Evolutionary conservation across 2,329 filamentous ascomycete species (phyloP).

Genomic region (Trematosphaeria pertusa): DNA sequence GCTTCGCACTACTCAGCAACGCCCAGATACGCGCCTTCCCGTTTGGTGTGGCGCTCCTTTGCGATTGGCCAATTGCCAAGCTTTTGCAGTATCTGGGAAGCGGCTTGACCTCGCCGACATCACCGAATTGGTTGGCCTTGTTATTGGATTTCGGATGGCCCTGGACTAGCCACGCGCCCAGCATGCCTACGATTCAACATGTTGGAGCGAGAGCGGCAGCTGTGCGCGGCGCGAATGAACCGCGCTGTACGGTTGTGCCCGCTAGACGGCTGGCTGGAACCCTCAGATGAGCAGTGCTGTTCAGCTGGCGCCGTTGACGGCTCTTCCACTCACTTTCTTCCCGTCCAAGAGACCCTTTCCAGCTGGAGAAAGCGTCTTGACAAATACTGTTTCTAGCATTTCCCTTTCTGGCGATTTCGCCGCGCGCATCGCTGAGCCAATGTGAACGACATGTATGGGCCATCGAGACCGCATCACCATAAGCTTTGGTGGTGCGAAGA

Average conservation of each 20-base stretch:
- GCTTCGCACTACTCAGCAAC: slow-evolving; percentile 4
- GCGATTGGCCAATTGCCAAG: slow-evolving; percentile 29
- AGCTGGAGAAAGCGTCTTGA: slow-evolving; percentile 14
- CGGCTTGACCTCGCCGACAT: slow-evolving; percentile 40
- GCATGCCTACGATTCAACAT: too few species aligned
- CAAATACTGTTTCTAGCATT: slow-evolving; percentile 17
- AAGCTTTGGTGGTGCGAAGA: too few species aligned
- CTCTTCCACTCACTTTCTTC: slow-evolving; percentile 6
- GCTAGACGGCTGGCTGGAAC: slow-evolving; percentile 22
- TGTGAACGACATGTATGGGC: slow-evolving; percentile 15
- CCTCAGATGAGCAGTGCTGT: slow-evolving; percentile 16
- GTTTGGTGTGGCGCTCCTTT: slow-evolving; percentile 26
- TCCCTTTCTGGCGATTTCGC: slow-evolving; percentile 8
- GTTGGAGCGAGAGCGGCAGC: too few species aligned
- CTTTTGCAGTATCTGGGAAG: slow-evolving; percentile 13
- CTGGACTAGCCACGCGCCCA: slow-evolving; percentile 14
- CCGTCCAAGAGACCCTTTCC: slow-evolving; percentile 6
- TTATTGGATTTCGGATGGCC: slow-evolving; percentile 23
- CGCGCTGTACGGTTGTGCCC: too few species aligned
- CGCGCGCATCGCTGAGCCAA: slow-evolving; percentile 22
- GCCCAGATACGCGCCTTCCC: slow-evolving; percentile 22
- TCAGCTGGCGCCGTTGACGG: slow-evolving; percentile 4
- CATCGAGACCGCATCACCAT: too few species aligned
- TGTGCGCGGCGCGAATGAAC: too few species aligned
- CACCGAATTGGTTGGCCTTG: slow-evolving; percentile 18